Conservation (phyloP, 371 early-diverging fungal genomes). For the Chytridiales sp. region DNA sequence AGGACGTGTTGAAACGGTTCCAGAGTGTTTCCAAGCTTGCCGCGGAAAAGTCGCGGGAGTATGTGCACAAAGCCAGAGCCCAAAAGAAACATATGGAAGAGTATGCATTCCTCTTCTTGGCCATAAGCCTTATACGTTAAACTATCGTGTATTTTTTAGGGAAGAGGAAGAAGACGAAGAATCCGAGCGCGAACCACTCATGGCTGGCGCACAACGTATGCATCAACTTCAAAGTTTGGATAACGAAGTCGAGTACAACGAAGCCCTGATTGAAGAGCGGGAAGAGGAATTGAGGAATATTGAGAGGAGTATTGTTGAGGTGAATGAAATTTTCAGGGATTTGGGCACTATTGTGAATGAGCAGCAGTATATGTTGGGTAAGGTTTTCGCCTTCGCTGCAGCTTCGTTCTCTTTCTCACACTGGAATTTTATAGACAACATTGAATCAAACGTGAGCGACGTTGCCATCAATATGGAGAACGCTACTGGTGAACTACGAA, state of each 20-base stretch:
- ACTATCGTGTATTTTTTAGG: slow-evolving; percentile 10
- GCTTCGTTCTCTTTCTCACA: neutral
- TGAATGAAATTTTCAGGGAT: slow-evolving; percentile 96
- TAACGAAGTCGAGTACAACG: slow-evolving; percentile 90
- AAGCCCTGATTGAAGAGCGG: slow-evolving; percentile 86
- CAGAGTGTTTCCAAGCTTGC: slow-evolving; percentile 79
- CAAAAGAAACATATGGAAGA: slow-evolving; percentile 41
- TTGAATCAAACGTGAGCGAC: slow-evolving; percentile 83
- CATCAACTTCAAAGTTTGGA: slow-evolving; percentile 75
- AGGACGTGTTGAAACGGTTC: slow-evolving; percentile 83
- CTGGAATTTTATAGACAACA: slow-evolving; percentile 61
- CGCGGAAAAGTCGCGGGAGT: slow-evolving; percentile 83
- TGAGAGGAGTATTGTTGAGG: slow-evolving; percentile 78
- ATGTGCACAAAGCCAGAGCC: slow-evolving; percentile 71
- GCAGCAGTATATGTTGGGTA: slow-evolving; percentile 89
- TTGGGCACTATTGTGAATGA: slow-evolving; percentile 93
- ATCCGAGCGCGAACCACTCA: slow-evolving; percentile 60
- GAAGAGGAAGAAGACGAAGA: slow-evolving; percentile 52
- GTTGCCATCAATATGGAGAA: slow-evolving; percentile 75
- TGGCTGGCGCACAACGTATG: slow-evolving; percentile 50
- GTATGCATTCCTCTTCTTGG: slow-evolving; percentile 1
- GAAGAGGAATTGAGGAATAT: slow-evolving; percentile 90
- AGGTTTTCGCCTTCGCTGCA: neutral
- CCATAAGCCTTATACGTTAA: neutral
- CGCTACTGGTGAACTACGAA: slow-evolving; percentile 76